A percentile compares a stretch with the other conserved stretches of the same genome.
Conservation (phyloP, 192 early-diverging fungal species). For the Chytriomyces sp. region DNA sequence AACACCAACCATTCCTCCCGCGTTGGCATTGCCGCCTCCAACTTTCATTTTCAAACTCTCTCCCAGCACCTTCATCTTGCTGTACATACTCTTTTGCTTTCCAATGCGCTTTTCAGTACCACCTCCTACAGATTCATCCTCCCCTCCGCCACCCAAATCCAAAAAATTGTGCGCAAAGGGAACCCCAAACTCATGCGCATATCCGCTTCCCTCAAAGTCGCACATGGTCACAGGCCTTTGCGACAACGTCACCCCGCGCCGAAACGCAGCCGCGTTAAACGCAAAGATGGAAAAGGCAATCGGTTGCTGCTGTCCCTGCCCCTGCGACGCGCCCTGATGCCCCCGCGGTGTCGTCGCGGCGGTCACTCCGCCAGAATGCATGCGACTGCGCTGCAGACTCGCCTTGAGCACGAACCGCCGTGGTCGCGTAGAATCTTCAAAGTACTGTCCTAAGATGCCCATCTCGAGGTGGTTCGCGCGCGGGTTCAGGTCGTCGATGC, state of each 20-base stretch:
- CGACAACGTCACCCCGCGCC: not conserved
- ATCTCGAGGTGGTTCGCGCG: not conserved
- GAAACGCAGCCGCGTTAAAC: conserved; percentile 25
- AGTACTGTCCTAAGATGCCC: not conserved
- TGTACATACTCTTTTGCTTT: not conserved
- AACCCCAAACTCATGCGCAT: conserved; percentile 29
- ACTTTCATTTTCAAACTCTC: not conserved
- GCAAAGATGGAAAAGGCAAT: conserved; percentile 40
- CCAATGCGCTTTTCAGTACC: too few species aligned
- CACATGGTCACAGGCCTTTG: conserved; percentile 32
- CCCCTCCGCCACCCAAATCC: not conserved
- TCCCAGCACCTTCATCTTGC: not conserved
- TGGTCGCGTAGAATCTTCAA: not conserved
- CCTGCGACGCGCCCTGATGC: not conserved
- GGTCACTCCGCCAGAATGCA: conserved; percentile 7
- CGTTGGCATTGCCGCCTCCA: not conserved
- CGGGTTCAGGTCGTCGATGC: conserved; percentile 24
- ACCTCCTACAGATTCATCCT: not conserved
- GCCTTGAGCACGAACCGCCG: conserved; percentile 31
- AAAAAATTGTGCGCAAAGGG: not conserved
- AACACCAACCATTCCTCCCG: not conserved
- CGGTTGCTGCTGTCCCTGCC: not conserved
- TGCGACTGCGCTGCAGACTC: conserved; percentile 32
- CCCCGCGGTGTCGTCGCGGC: not conserved
- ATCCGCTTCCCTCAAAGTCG: conserved; percentile 39